Evolutionary conservation across 805 yeast species (phyloP), one percentile per base, ranked within the genome.

Genomic region (Saccharomycopsis malanga): DNA sequence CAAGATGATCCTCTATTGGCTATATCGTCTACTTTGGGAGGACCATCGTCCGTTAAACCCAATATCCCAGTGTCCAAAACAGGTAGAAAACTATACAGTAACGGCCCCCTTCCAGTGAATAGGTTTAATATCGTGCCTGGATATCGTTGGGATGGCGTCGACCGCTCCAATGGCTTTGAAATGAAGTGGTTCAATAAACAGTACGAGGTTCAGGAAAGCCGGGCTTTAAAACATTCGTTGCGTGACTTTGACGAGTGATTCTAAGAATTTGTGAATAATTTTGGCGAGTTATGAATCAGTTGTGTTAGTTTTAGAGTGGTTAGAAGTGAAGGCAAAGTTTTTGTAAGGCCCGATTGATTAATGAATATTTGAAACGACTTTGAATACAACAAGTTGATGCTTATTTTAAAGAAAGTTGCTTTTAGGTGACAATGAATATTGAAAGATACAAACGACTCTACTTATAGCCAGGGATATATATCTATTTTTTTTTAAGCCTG

Each of bases 81-180:
- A 2, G 87, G 87, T 0, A 60, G 84, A 37, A 78, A 74, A 39
- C 60, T 74, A 1, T 87, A 81, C 55, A 60, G 64, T 24, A 59
- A 57, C 15, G 30, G 52, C 6, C 45, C 45, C n/a, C 76, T 63
- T 46, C 78, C 86, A 0, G 76, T 75, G 18, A 89, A 89, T 59
- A 66, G 98, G 48, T 89, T 86, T 62, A 73, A 73, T 2, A 79
- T 89, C 12, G 64, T 66, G 3, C 95, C 96, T 0, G 96, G 97
- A 0, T 68, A 70, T 54, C 69, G 86, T 48, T 89, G 98, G 98
- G 95, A 86, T 62, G 97, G 97, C 0, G 80, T 89, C 1, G 89
- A 87, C 63, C 67, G 98, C 50, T 79, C 94, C 0, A 89, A 83
- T 59, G 96, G 96, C 3, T 89, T 84, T 63, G 98, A 89, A 59